These are phyloP conservation scores for Anthostomella pinea DNA, from an alignment of 2,329 filamentous ascomycete genomes.

Conservation along the genomic window DNA sequence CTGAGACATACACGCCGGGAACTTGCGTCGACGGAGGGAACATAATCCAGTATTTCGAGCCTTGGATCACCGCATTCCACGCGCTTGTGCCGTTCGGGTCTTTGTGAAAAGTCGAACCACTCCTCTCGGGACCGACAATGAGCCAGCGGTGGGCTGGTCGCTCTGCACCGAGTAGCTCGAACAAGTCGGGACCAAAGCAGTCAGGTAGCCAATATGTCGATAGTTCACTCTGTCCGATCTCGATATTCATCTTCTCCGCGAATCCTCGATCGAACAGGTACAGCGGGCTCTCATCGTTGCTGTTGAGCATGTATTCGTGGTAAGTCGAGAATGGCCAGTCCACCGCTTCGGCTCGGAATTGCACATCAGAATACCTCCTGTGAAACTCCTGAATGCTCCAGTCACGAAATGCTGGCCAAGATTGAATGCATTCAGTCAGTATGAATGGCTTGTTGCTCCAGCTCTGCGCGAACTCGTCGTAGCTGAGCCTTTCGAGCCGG, in stretches of 20 bases:
- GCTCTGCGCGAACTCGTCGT: constrained; percentile 67
- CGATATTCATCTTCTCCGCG: constrained; percentile 77
- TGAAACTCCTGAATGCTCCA: constrained; percentile 74
- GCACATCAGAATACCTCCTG: constrained; percentile 59
- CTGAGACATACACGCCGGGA: constrained; percentile 85
- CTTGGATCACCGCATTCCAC: constrained; percentile 91
- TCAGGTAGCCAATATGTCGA: constrained; percentile 73
- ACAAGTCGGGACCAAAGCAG: constrained; percentile 85
- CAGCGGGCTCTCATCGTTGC: constrained; percentile 79
- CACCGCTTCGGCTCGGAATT: constrained; percentile 87
- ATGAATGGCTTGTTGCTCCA: constrained; percentile 87
- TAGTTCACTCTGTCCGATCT: constrained; percentile 50
- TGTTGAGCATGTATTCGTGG: constrained; percentile 75
- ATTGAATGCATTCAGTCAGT: constrained; percentile 73
- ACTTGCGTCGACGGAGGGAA: constrained; percentile 78
- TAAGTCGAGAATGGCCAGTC: constrained; percentile 88
- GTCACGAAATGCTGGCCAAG: constrained; percentile 72
- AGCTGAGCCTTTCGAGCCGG: constrained; percentile 65
- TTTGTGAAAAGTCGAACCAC: constrained; percentile 94
- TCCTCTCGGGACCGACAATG: constrained; percentile 82
- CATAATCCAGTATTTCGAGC: constrained; percentile 98
- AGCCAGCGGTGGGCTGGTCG: constrained; percentile 90
- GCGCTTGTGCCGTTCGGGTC: constrained; percentile 71
- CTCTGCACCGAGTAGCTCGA: constrained; percentile 72
- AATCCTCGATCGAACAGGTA: constrained; percentile 91